phyloP scores from a whole-genome alignment of 78 protist genomes.

The Polysphondylium violaceum region DNA sequence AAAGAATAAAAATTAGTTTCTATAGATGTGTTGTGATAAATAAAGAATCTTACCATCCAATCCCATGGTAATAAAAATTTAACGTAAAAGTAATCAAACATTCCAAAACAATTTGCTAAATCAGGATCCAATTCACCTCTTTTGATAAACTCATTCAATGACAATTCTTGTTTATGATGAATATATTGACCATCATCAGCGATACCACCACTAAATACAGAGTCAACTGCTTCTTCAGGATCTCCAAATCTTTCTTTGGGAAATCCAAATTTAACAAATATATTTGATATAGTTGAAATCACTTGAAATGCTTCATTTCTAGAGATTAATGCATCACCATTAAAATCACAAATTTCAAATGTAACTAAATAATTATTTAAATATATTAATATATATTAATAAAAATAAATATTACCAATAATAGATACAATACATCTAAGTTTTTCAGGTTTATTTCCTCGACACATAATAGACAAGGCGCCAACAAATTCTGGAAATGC shows the following conservation, averaged over 20 bases:
- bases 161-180: conserved; percentile 24
- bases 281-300: neutral
- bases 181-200: conserved; percentile 14
- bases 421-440: conserved; percentile 60
- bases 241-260: conserved; percentile 16
- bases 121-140: conserved; percentile 24
- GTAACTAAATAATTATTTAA: conserved; percentile 10
- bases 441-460: conserved; percentile 73
- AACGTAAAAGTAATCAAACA: conserved; percentile 64
- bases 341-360: conserved; percentile 62
- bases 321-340: conserved; percentile 32
- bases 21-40: neutral
- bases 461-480: conserved; percentile 80
- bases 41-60: conserved; percentile 19
- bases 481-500: conserved; percentile 73
- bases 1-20: neutral
- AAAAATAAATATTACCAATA: neutral
- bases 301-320: conserved; percentile 38
- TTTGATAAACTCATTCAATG: conserved; percentile 25
- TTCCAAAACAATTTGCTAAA: conserved; percentile 50
- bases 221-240: conserved; percentile 8
- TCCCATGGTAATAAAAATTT: conserved; percentile 40
- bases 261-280: conserved; percentile 21
- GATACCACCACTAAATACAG: conserved; percentile 33
- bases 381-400: neutral